Percentiles rank a stretch among this genome's conserved stretches.
Conservation (phyloP, 2,329 filamentous ascomycete genomes). For the Fusarium sp. region DNA sequence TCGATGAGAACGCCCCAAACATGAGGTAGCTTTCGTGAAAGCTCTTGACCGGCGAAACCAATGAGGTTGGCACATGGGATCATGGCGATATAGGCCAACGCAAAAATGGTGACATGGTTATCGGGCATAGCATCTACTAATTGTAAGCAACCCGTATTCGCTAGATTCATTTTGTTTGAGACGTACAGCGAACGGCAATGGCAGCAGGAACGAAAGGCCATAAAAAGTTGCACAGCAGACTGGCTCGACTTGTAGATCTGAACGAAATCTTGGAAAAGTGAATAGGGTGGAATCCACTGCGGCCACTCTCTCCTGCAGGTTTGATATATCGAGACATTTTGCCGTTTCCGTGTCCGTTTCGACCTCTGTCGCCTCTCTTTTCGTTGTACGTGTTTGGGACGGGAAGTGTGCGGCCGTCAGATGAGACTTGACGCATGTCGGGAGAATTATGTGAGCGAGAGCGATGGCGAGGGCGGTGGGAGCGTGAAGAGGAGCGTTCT, state of each 20-base stretch:
- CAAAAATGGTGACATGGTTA: conserved; percentile 59
- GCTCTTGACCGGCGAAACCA: conserved; percentile 70
- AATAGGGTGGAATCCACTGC: conserved; percentile 57
- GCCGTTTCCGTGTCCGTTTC: conserved; percentile 7
- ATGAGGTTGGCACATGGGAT: conserved; percentile 63
- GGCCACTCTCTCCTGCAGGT: conserved; percentile 57
- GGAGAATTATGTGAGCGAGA: conserved; percentile 28
- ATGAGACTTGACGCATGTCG: conserved; percentile 20
- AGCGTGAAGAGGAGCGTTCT: conserved; percentile 34
- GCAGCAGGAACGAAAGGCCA: conserved; percentile 64
- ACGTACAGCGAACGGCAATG: conserved; percentile 56
- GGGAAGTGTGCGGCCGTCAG: conserved; percentile 39
- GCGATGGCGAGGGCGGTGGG: conserved; percentile 29
- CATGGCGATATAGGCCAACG: conserved; percentile 62
- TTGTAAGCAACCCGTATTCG: conserved; percentile 8
- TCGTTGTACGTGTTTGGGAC: conserved; percentile 45
- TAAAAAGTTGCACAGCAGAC: conserved; percentile 59
- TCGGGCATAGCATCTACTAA: conserved; percentile 51
- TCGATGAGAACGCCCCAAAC: conserved; percentile 73
- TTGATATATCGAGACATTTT: conserved; percentile 38
- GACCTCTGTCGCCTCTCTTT: conserved; percentile 10
- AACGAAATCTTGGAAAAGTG: conserved; percentile 58
- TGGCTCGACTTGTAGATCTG: conserved; percentile 57
- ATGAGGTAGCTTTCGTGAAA: conserved; percentile 81
- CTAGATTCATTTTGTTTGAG: neutral